A percentile compares a stretch with the other conserved stretches of the same genome.
These are phyloP conservation scores for Galeopsis tetrahit DNA, from an alignment of 257 asterid genomes.

Conservation along the genomic window DNA sequence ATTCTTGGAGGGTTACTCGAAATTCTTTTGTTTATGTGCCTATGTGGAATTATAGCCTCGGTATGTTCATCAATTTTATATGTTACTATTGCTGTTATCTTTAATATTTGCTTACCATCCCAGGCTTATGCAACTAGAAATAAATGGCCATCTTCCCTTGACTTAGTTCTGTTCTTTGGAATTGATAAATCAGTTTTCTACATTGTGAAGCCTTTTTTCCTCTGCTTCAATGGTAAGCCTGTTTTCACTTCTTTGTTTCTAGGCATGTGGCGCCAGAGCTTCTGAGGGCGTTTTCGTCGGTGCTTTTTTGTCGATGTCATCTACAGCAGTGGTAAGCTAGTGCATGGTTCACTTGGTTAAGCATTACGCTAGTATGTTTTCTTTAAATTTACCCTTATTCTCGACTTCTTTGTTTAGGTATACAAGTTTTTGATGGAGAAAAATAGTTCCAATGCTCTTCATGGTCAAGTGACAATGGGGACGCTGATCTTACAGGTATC, in stretches of 20 bases:
- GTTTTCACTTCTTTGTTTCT: constrained; percentile 41
- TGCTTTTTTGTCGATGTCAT: constrained; percentile 96
- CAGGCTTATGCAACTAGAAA: constrained; percentile 23
- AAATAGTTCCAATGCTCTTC: constrained; percentile 81
- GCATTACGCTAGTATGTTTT: constrained; percentile 21
- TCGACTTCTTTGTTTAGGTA: constrained; percentile 34
- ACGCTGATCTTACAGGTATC: constrained; percentile 93
- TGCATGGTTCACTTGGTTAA: constrained; percentile 25
- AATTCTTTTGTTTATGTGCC: constrained; percentile 90
- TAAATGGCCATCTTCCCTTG: constrained; percentile 10
- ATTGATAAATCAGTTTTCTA: background rate
- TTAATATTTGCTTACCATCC: background rate
- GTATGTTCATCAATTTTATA: constrained; percentile 52
- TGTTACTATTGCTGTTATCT: background rate
- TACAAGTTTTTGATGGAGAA: constrained; percentile 87
- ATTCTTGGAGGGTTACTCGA: constrained; percentile 96
- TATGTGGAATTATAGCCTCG: constrained; percentile 89
- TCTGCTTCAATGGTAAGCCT: constrained; percentile 30
- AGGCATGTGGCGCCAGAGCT: constrained; percentile 94
- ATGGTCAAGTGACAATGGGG: constrained; percentile 98
- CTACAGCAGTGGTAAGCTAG: constrained; percentile 93
- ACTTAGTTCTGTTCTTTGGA: background rate
- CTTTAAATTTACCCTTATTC: background rate
- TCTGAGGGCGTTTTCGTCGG: constrained; percentile 98
- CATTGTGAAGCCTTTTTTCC: background rate